Conservation (phyloP, 2,329 filamentous ascomycete genomes). For the Stachybotrys elegans region DNA sequence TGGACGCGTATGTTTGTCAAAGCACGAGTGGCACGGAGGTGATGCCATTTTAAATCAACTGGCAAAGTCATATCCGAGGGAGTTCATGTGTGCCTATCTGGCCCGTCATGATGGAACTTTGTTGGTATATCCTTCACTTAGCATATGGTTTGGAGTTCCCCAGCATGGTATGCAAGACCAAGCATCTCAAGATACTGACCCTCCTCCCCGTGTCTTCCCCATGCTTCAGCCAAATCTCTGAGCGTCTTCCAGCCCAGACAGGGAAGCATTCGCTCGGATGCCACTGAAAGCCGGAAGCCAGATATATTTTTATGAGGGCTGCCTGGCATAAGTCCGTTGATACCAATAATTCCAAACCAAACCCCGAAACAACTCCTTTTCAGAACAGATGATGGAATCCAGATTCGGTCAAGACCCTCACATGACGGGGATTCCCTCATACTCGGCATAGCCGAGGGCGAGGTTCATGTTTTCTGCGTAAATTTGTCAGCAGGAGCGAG, state of each 20-base stretch:
- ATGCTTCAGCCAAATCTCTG: neutral
- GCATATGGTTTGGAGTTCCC: no score
- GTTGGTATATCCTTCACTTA: no score
- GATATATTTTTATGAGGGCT: neutral
- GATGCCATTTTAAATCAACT: no score
- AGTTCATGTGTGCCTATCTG: no score
- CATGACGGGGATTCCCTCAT: conserved; percentile 70
- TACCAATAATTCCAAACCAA: neutral
- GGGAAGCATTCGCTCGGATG: neutral
- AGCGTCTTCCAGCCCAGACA: neutral
- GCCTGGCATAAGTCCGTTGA: neutral
- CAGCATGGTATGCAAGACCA: neutral
- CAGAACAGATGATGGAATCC: neutral
- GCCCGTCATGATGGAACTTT: no score
- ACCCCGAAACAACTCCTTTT: neutral
- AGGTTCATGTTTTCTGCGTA: conserved; percentile 81
- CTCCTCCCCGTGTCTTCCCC: neutral
- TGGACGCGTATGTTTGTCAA: no score
- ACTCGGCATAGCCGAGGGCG: conserved; percentile 78
- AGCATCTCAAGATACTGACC: neutral
- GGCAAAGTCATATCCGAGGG: no score
- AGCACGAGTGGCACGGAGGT: no score
- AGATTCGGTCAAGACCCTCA: conserved; percentile 15
- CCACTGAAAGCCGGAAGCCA: neutral
- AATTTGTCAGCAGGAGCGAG: conserved; percentile 3